These are phyloP conservation scores for Clitocybe nebularis DNA, from an alignment of 1,284 basidiomycete genomes.

Conservation along the genomic window DNA sequence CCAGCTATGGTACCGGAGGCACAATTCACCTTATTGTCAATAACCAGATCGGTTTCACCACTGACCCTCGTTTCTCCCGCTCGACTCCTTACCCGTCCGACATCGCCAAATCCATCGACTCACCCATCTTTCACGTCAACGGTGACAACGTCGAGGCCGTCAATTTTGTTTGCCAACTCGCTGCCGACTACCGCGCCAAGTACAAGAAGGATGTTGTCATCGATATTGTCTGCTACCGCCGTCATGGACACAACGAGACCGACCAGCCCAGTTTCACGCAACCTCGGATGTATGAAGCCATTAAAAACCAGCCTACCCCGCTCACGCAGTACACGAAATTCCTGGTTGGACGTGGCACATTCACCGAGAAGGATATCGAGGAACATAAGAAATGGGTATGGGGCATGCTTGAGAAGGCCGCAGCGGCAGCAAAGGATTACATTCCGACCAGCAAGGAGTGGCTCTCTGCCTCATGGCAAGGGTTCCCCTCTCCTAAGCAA, in stretches of 20 bases:
- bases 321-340: conserved; percentile 91
- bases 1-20: conserved; percentile 95
- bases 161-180: conserved; percentile 96
- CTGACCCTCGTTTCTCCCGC: conserved; percentile 95
- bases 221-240: conserved; percentile 98
- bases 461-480: conserved; percentile 97
- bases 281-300: conserved; percentile 98
- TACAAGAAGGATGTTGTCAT: conserved; percentile 99
- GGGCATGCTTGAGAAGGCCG: conserved; percentile 96
- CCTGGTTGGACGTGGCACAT: conserved; percentile 88
- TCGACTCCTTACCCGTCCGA: conserved; percentile 99
- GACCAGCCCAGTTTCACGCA: conserved; percentile 99
- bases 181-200: conserved; percentile 97
- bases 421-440: conserved; percentile 90
- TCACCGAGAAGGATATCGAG: conserved; percentile 95
- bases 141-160: conserved; percentile 99
- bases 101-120: conserved; percentile 97
- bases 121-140: conserved; percentile 99
- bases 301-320: conserved; percentile 91
- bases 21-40: conserved; percentile 99
- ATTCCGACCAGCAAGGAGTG: conserved; percentile 92
- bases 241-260: conserved; percentile 98
- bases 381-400: conserved; percentile 99
- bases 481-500: conserved; percentile 97
- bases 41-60: conserved; percentile 99